These are phyloP conservation scores for Alternaria burnsii DNA, from an alignment of 2,329 filamentous ascomycete genomes.

Conservation along the genomic window DNA sequence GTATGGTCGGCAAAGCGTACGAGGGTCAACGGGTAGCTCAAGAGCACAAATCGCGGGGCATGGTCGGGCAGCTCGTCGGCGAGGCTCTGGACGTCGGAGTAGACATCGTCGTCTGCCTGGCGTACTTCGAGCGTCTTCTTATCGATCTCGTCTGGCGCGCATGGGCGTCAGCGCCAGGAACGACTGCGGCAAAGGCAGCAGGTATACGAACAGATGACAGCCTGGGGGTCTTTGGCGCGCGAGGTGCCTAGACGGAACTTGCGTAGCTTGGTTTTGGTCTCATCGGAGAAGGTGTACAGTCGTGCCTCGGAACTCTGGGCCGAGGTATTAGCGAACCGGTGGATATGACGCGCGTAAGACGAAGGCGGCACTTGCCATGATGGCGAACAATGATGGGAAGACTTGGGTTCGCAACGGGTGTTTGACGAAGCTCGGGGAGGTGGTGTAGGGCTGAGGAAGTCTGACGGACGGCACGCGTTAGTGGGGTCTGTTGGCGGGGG, in stretches of 20 bases:
- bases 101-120: constrained; percentile 81
- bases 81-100: constrained; percentile 81
- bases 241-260: constrained; percentile 96
- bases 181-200: constrained; percentile 8
- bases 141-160: constrained; percentile 80
- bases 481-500: constrained; percentile 21
- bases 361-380: constrained; percentile 30
- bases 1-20: constrained; percentile 59
- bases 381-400: constrained; percentile 5
- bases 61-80: constrained; percentile 92
- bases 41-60: constrained; percentile 84
- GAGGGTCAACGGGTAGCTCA: constrained; percentile 89
- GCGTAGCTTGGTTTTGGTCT: constrained; percentile 87
- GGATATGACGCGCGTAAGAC: not conserved
- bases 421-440: constrained; percentile 12
- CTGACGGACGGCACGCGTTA: constrained; percentile 15
- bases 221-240: constrained; percentile 83
- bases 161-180: constrained; percentile 39
- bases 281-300: constrained; percentile 90
- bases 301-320: constrained; percentile 77
- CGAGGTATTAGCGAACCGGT: constrained; percentile 14
- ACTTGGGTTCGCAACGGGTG: constrained; percentile 8
- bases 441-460: constrained; percentile 32
- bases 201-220: constrained; percentile 82
- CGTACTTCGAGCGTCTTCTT: constrained; percentile 89